Evolutionary conservation across 176 grass and related monocot species (phyloP).

Genomic region (Oryza meyeriana): DNA sequence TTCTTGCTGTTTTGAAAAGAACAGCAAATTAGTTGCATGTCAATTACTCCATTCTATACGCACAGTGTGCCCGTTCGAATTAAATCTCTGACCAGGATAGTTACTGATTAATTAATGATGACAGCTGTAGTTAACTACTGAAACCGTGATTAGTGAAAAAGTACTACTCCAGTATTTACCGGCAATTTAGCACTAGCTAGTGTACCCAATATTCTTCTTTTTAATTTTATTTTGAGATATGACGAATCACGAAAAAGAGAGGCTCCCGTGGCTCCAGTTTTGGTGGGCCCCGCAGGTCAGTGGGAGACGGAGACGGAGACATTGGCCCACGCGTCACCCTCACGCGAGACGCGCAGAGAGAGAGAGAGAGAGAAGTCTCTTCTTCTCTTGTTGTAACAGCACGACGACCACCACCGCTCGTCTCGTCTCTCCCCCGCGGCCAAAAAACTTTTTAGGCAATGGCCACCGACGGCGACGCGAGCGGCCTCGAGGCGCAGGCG

Average conservation of each 20-base stretch:
- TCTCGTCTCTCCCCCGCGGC: background rate
- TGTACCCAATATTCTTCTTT: too few species aligned
- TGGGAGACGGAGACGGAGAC: background rate
- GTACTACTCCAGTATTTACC: too few species aligned
- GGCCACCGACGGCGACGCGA: conserved; percentile 23
- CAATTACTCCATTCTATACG: background rate
- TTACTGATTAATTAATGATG: background rate
- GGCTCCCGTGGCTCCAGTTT: background rate
- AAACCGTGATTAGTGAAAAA: background rate
- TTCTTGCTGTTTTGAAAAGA: background rate
- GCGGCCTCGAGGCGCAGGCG: conserved; percentile 43
- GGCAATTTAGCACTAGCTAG: too few species aligned
- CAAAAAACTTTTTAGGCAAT: conserved; percentile 4
- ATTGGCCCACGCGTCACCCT: background rate
- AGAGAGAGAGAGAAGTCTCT: background rate
- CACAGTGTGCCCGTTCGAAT: background rate
- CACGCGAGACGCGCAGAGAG: background rate
- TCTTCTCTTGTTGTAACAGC: background rate
- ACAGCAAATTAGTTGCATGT: background rate
- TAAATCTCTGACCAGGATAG: background rate
- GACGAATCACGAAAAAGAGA: background rate
- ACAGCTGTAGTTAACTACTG: background rate
- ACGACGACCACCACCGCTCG: background rate
- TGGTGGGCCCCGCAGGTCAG: background rate
- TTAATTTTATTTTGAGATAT: background rate